Conservation (phyloP, 2,329 filamentous ascomycete species). For the Ramularia collo-cygni region DNA sequence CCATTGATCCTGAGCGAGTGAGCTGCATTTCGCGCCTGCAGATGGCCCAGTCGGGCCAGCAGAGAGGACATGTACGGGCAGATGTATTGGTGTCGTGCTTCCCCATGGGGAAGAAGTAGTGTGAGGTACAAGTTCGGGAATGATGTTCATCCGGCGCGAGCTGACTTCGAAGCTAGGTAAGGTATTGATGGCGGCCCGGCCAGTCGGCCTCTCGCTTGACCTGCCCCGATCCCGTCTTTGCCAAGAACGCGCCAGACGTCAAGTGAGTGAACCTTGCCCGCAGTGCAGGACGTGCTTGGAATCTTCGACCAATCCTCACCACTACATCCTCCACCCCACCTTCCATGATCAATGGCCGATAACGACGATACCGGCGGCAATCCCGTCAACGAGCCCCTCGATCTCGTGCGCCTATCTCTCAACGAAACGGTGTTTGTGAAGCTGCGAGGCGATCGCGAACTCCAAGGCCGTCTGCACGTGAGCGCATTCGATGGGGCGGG, state of each 20-base stretch:
- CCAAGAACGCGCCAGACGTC: not conserved
- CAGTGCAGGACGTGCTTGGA: too few relatives aligned
- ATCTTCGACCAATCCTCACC: not conserved
- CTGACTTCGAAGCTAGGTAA: constrained; percentile 1
- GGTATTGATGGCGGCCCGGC: not conserved
- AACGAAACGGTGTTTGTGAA: constrained; percentile 98
- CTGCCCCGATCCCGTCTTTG: not conserved
- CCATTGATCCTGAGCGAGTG: constrained; percentile 14
- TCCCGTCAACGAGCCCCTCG: constrained; percentile 78
- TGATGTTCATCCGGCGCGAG: not conserved
- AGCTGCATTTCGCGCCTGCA: constrained; percentile 13
- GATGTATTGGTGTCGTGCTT: constrained; percentile 8
- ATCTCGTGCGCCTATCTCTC: constrained; percentile 87
- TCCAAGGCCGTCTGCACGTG: constrained; percentile 93
- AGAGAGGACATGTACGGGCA: constrained; percentile 20
- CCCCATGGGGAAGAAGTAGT: constrained; percentile 15
- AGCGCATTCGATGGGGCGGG: constrained; percentile 29
- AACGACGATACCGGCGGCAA: constrained; percentile 56
- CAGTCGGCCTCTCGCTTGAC: not conserved
- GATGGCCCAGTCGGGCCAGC: constrained; percentile 19
- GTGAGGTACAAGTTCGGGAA: constrained; percentile 6
- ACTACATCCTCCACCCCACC: constrained; percentile 1
- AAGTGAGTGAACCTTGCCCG: not conserved
- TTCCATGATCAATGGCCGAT: constrained; percentile 63
- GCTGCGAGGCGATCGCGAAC: constrained; percentile 86